A percentile compares a stretch with the other conserved stretches of the same genome.
Conservation (phyloP, 148 eudicot species). For the Salicornia ramosissima region DNA sequence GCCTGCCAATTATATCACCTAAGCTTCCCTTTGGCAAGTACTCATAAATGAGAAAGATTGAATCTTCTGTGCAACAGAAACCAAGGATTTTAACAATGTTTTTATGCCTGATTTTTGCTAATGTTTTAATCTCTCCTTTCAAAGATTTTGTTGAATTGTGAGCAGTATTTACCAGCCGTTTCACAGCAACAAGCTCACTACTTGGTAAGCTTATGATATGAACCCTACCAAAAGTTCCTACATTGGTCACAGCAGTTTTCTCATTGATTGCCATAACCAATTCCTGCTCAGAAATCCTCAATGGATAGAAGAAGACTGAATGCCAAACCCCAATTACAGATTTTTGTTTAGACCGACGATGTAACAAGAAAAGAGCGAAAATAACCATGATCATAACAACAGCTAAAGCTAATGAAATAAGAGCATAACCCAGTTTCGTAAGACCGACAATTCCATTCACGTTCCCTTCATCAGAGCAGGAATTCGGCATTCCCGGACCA, state of each 20-base stretch:
- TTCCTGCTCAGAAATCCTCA: conserved; percentile 67
- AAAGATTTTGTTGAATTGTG: conserved; percentile 50
- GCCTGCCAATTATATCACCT: conserved; percentile 55
- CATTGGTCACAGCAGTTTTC: conserved; percentile 42
- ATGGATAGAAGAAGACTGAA: conserved; percentile 80
- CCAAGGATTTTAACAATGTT: conserved; percentile 68
- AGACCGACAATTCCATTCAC: conserved; percentile 31
- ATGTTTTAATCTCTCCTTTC: conserved; percentile 67
- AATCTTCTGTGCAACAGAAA: conserved; percentile 56
- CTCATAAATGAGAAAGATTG: conserved; percentile 67
- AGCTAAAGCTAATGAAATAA: conserved; percentile 44
- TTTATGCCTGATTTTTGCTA: conserved; percentile 82
- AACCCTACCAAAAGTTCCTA: conserved; percentile 62
- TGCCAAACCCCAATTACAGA: conserved; percentile 38
- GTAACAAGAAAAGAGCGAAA: conserved; percentile 30
- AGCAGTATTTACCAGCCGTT: conserved; percentile 48
- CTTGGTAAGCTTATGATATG: conserved; percentile 67
- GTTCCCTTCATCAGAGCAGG: conserved; percentile 40
- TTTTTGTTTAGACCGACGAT: conserved; percentile 39
- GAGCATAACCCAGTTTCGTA: conserved; percentile 45
- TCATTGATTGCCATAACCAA: conserved; percentile 63
- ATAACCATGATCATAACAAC: conserved; percentile 32
- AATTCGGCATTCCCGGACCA: conserved; percentile 60
- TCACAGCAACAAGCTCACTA: conserved; percentile 75
- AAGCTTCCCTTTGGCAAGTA: conserved; percentile 64